phyloP scores from a whole-genome alignment of 2,329 filamentous ascomycete species.

The Pseudofabraea citricarpa region DNA sequence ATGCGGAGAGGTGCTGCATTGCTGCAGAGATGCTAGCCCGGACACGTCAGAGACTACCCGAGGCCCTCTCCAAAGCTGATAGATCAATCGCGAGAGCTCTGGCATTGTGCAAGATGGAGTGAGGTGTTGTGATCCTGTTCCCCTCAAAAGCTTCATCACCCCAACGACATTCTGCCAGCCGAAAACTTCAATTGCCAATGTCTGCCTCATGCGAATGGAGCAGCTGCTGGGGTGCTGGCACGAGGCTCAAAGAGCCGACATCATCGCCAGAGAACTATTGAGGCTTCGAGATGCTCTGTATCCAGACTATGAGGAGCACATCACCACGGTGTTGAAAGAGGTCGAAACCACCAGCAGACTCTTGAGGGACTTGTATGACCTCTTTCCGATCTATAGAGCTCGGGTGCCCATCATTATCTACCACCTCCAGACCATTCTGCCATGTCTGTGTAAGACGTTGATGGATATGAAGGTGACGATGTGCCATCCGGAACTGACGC shows the following conservation, averaged over 20 bases:
- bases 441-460: conserved; percentile 48
- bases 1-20: conserved; percentile 5
- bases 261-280: conserved; percentile 42
- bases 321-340: conserved; percentile 38
- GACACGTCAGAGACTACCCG: conserved; percentile 26
- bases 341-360: conserved; percentile 33
- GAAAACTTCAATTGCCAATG: conserved; percentile 14
- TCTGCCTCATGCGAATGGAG: conserved; percentile 23
- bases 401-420: conserved; percentile 47
- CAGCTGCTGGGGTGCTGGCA: conserved; percentile 41
- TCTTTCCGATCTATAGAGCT: conserved; percentile 44
- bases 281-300: conserved; percentile 43
- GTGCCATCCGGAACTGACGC: conserved; percentile 42
- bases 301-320: conserved; percentile 37
- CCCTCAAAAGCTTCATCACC: not conserved
- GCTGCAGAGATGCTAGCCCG: conserved; percentile 4
- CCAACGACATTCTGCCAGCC: not conserved
- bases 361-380: conserved; percentile 50
- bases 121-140: not conserved
- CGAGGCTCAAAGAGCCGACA: conserved; percentile 49
- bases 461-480: conserved; percentile 48
- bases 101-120: not conserved
- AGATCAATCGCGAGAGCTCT: conserved; percentile 17
- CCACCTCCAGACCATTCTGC: conserved; percentile 52
- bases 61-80: conserved; percentile 11